Evolutionary conservation across 1,284 basidiomycete genomes (phyloP), one percentile per base, ranked within the genome.

Genomic region (Ceratorhiza oryzae-sativae): DNA sequence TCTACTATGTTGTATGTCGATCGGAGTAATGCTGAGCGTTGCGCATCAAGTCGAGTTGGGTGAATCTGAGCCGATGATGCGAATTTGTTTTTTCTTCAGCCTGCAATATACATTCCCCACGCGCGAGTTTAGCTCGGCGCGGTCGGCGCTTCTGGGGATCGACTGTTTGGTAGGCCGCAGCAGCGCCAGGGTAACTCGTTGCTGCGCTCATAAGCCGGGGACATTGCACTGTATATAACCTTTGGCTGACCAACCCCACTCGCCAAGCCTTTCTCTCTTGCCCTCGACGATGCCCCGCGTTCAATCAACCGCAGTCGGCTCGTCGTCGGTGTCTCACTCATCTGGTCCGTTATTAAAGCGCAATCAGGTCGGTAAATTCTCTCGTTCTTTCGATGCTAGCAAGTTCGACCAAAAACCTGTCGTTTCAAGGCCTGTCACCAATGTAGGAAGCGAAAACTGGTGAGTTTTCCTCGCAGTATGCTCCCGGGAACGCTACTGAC

Each of bases 391-490:
- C 6, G 9, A 15, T 15, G 18, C 23, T 25, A 2, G n/a, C 18
- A 13, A 25, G n/a, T 25, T 18, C 18, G 15, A 49, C 48, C 23
- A 27, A 49, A 27, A n/a, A 23, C 42, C 18, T 18, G 9, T 45
- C 6, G 48, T 42, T 30, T 25, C 23, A 34, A 67, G 63, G 63
- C 63, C 8, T 67, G 63, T 39, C 63, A 67, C 41, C 63, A 67
- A 55, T 67, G 63, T 20, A 32, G 63, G 36, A 67, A 32, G 32
- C 63, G 63, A 20, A 67, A 67, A 42, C 36, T 67, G 48, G 63
- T 67, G 30, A 55, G 63, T 39, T 23, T 20, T 25, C 32, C 15
- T 27, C 20, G 18, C 63, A n/a, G 27, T n/a, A 23, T 55, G 34
- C 20, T 20, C 18, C 18, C 18, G 18, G 23, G 18, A 9, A 12